These are phyloP conservation scores for Sisymbrium altissimum DNA, from an alignment of 345 rosid species.

Conservation along the genomic window DNA sequence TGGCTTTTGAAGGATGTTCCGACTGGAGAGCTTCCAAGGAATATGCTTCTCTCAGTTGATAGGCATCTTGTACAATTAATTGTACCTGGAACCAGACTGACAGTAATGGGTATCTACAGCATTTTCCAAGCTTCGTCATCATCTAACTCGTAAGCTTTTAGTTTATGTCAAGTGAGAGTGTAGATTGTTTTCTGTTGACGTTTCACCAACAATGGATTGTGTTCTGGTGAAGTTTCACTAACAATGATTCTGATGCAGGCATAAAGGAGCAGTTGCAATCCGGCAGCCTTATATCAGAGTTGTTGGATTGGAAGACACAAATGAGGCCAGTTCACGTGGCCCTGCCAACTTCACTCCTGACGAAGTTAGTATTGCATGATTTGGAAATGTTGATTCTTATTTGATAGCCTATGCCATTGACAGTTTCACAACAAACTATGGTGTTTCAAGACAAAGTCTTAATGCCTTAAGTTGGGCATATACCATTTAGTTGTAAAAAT, in stretches of 20 bases:
- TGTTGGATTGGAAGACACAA: slow-evolving; percentile 81
- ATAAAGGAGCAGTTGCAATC: slow-evolving; percentile 90
- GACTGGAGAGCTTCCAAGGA: slow-evolving; percentile 98
- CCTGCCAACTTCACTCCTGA: slow-evolving; percentile 70
- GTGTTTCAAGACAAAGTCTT: background rate
- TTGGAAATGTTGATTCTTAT: background rate
- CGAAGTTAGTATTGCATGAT: slow-evolving; percentile 50
- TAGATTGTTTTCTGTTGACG: background rate
- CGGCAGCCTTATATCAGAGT: slow-evolving; percentile 94
- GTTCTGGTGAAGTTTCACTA: background rate
- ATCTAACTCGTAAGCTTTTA: slow-evolving; percentile 55
- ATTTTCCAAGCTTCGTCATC: slow-evolving; percentile 84
- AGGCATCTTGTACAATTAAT: slow-evolving; percentile 83
- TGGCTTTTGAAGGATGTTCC: slow-evolving; percentile 75
- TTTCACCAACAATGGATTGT: background rate
- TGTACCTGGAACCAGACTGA: slow-evolving; percentile 93
- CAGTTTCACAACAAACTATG: background rate
- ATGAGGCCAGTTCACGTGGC: slow-evolving; percentile 74
- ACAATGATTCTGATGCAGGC: slow-evolving; percentile 42
- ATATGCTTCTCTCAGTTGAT: slow-evolving; percentile 90
- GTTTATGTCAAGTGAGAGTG: background rate
- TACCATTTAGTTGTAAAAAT: background rate
- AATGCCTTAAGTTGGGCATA: background rate
- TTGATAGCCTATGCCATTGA: background rate
- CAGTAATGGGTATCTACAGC: slow-evolving; percentile 90